A percentile compares a stretch with the other conserved stretches of the same genome.
phyloP scores from a whole-genome alignment of 306 rosid species.

The Sesbania bispinosa region DNA sequence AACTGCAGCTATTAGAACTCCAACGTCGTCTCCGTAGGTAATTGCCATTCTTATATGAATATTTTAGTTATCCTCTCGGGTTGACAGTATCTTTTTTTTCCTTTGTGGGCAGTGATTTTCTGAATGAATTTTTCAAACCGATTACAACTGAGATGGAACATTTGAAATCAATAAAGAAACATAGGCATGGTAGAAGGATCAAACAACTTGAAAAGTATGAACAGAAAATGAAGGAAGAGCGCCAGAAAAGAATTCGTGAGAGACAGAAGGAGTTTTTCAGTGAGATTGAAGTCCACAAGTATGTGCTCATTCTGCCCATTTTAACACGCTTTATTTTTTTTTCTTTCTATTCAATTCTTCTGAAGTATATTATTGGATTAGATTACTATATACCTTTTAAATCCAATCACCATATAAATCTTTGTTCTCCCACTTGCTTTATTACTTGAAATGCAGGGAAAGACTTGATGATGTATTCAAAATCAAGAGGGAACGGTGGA shows the following conservation, averaged over 20 bases:
- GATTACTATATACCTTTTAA: too few relatives aligned
- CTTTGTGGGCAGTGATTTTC: conserved; percentile 65
- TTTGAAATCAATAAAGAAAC: conserved; percentile 71
- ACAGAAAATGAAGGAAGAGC: conserved; percentile 95
- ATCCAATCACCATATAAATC: background rate
- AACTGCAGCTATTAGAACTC: conserved; percentile 80
- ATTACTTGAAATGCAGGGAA: conserved; percentile 60
- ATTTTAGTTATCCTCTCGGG: background rate
- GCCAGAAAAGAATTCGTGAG: conserved; percentile 89
- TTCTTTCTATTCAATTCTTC: background rate
- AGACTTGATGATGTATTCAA: conserved; percentile 81
- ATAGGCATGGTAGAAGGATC: conserved; percentile 87
- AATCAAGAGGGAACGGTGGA: conserved; percentile 81
- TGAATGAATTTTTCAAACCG: conserved; percentile 82
- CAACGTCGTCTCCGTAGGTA: conserved; percentile 90
- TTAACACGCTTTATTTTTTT: background rate
- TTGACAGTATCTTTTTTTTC: conserved; percentile 8
- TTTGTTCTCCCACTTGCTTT: background rate
- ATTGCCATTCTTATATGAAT: background rate
- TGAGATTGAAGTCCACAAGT: conserved; percentile 98
- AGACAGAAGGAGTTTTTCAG: conserved; percentile 91
- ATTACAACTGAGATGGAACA: conserved; percentile 68
- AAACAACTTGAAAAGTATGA: conserved; percentile 83
- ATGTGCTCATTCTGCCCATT: conserved; percentile 28
- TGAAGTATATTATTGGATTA: background rate